Evolutionary conservation across 305 asterid species (phyloP).

Genomic region (Solanum hybrid): DNA sequence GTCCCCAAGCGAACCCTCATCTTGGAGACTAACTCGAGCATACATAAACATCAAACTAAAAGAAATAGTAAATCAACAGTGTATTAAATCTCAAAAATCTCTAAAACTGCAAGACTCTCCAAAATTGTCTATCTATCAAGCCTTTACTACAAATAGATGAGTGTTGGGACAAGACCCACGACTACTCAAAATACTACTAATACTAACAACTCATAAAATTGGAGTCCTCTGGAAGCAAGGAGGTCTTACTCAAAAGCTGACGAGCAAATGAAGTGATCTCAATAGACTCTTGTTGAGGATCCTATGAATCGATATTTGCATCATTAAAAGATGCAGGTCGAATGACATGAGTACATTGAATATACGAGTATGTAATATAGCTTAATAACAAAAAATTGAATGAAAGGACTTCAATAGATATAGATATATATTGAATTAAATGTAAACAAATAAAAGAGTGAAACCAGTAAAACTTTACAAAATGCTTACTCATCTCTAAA

Average conservation of each 20-base stretch:
- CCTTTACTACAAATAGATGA: neutral
- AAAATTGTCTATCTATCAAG: neutral
- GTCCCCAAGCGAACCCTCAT: neutral
- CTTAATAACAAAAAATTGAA: neutral
- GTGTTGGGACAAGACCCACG: neutral
- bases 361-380: too few species aligned
- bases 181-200: neutral
- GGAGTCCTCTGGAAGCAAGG: neutral
- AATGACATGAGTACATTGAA: neutral
- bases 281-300: neutral
- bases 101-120: neutral
- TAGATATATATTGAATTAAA: neutral
- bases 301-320: neutral
- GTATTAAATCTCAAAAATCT: neutral
- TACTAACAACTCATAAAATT: neutral
- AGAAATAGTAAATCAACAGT: neutral
- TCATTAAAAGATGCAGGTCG: neutral
- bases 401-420: neutral
- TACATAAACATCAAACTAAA: neutral
- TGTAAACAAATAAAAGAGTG: neutral
- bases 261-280: neutral
- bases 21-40: neutral
- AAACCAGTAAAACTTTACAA: neutral
- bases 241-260: neutral
- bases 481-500: neutral